phyloP scores from a whole-genome alignment of 2,329 filamentous ascomycete species.

The Neurospora crassa region DNA sequence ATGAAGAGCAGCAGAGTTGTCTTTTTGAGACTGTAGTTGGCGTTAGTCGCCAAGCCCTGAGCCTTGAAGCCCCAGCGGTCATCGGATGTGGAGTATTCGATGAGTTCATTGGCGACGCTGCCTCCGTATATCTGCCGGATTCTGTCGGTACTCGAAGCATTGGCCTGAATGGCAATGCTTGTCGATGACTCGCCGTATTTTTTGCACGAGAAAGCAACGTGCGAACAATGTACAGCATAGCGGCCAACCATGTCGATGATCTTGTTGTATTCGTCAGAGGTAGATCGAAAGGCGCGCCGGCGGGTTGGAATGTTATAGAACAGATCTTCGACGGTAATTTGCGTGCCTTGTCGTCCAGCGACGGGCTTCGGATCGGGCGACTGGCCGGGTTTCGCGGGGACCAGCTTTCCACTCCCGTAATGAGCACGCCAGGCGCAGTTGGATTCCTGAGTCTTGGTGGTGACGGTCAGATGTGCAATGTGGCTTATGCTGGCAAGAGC shows the following conservation, averaged over 20 bases:
- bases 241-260: constrained; percentile 90
- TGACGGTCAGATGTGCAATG: constrained; percentile 91
- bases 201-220: constrained; percentile 94
- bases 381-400: constrained; percentile 80
- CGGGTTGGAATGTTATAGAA: constrained; percentile 95
- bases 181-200: constrained; percentile 84
- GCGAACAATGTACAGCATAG: constrained; percentile 83
- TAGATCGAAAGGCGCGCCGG: constrained; percentile 78
- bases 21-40: constrained; percentile 89
- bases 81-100: constrained; percentile 64
- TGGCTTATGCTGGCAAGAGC: constrained; percentile 96
- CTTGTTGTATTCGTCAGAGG: constrained; percentile 94
- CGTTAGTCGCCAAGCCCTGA: constrained; percentile 75
- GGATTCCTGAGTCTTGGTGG: constrained; percentile 83
- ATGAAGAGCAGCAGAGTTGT: constrained; percentile 87
- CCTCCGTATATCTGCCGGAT: constrained; percentile 86
- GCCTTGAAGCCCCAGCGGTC: constrained; percentile 76
- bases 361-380: constrained; percentile 75
- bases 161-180: constrained; percentile 68
- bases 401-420: constrained; percentile 74
- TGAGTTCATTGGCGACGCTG: constrained; percentile 76
- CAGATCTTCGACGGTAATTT: constrained; percentile 92
- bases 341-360: constrained; percentile 81
- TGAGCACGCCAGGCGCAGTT: constrained; percentile 83
- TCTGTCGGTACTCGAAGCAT: constrained; percentile 65